Base-by-base conservation (phyloP, 2,329 filamentous ascomycete species). In the Neofusicoccum parvum region DNA sequence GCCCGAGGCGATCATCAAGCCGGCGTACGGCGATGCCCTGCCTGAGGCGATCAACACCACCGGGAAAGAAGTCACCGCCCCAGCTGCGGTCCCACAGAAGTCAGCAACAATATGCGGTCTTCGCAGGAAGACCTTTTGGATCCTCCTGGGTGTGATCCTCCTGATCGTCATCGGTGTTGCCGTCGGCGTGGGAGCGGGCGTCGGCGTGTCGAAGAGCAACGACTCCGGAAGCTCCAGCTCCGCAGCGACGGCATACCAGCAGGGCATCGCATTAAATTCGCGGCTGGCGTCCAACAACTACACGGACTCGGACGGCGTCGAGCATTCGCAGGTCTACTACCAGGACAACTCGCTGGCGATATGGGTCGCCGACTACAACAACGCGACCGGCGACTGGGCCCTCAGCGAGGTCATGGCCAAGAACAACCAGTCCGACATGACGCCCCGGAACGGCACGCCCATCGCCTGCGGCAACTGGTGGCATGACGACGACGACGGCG, bases 101-200 rank as follows among this genome's bases (percentile, higher is more conserved):
- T 7, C 37, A 39, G 37, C 37, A 39, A 32, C 27, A 32, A 54
- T 64, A 45, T 64, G 60, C 27, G 49, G 60, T 27, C 7, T 64
- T n/a, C 60, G 49, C 14, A 53, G 32, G n/a, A 32, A n/a, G n/a
- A 45, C 14, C 12, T 64, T 64, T 6, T 64, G 60, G 60, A 64
- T 64, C 6, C 6, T 45, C 6, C 20, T 54, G 3, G 60, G 2
- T 5, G 12, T 32, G 1, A 17, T 11, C 14, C 10, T 64, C 4
- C 14, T 36, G 11, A 23, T 64, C 1, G 11, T 64, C 23, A 37
- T 54, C 12, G 49, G 48, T 6, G 9, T 64, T 3, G 60, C 39
- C 7, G 27, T 32, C 27, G 27, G 27, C 27, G 49, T 51, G 5
- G 59, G 59, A 15, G 56, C 23, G n/a, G 46, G 59, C 6, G 59